Percentiles rank a stretch among this genome's conserved stretches.
Evolutionary conservation across 163 green algal genomes (phyloP).

Genomic region (Scenedesmus sp.): DNA sequence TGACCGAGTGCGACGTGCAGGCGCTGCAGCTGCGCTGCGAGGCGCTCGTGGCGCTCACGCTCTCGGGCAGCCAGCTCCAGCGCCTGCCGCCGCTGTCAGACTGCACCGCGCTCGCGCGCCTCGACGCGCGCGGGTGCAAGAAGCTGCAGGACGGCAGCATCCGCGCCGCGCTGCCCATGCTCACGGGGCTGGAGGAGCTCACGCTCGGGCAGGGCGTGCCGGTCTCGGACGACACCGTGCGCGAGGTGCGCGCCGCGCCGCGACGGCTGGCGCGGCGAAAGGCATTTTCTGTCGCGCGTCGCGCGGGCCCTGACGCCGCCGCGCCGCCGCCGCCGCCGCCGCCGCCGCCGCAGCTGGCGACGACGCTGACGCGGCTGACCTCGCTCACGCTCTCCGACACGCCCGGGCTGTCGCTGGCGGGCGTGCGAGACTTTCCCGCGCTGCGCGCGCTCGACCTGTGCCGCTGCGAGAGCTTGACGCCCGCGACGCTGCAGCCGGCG

Average conservation of each 20-base stretch:
- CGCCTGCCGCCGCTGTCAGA: not conserved
- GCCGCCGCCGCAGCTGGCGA: constrained; percentile 32
- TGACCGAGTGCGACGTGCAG: not conserved
- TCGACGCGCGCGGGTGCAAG: constrained; percentile 26
- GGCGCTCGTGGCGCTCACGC: not conserved
- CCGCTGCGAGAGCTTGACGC: constrained; percentile 12
- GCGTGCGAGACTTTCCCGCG: constrained; percentile 17
- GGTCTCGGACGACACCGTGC: constrained; percentile 32
- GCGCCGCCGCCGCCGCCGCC: too few species aligned
- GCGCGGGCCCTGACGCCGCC: too few species aligned
- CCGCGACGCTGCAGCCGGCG: constrained; percentile 7
- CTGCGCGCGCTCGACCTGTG: constrained; percentile 29
- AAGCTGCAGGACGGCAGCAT: constrained; percentile 41
- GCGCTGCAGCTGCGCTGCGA: constrained; percentile 7
- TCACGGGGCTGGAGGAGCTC: constrained; percentile 19
- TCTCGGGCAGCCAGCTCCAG: not conserved
- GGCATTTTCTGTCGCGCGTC: too few species aligned
- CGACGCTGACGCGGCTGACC: constrained; percentile 4
- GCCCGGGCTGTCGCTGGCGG: not conserved
- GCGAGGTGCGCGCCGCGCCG: constrained; percentile 36
- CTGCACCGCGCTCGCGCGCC: constrained; percentile 3
- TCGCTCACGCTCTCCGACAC: constrained; percentile 25
- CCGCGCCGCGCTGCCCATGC: not conserved
- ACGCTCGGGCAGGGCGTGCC: constrained; percentile 17
- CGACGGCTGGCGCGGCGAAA: too few species aligned